Conservation (phyloP, 768 basidiomycete species). For the Strobilomyces confusus region DNA sequence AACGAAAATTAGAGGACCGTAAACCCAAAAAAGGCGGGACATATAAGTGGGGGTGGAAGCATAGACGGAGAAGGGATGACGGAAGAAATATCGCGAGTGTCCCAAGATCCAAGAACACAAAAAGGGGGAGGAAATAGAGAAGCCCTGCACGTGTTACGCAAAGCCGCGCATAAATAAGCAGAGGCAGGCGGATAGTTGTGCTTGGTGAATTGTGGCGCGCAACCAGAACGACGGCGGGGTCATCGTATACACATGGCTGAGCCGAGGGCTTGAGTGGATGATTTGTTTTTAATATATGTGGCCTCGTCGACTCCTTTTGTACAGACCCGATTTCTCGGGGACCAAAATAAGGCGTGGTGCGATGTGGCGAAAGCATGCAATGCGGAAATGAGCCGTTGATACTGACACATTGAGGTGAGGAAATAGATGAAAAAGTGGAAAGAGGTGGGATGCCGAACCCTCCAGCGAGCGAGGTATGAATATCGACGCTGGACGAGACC, state of each 20-base stretch:
- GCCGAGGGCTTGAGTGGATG: constrained; percentile 19
- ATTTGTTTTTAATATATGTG: constrained; percentile 28
- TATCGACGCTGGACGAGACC: constrained; percentile 36
- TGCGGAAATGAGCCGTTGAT: constrained; percentile 35
- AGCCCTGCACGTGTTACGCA: constrained; percentile 21
- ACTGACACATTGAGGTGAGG: constrained; percentile 40
- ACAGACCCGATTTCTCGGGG: constrained; percentile 33
- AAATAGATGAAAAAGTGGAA: constrained; percentile 25
- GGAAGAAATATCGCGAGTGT: constrained; percentile 26
- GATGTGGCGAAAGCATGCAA: constrained; percentile 41
- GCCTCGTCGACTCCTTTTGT: constrained; percentile 36
- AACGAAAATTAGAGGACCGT: constrained; percentile 19
- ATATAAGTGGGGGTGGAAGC: constrained; percentile 16
- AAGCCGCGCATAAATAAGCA: constrained; percentile 34
- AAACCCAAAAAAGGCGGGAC: constrained; percentile 21
- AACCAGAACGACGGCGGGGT: constrained; percentile 20
- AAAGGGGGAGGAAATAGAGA: constrained; percentile 27
- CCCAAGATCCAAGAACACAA: constrained; percentile 44
- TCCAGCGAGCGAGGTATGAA: constrained; percentile 44
- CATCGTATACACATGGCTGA: constrained; percentile 34
- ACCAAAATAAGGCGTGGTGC: constrained; percentile 35
- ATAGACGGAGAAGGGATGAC: constrained; percentile 11
- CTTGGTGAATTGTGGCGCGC: constrained; percentile 20
- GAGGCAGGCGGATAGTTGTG: constrained; percentile 19
- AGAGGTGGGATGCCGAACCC: constrained; percentile 21